These are phyloP conservation scores for Malania oleifera DNA, from an alignment of 164 flowering plant genomes.

Conservation along the genomic window DNA sequence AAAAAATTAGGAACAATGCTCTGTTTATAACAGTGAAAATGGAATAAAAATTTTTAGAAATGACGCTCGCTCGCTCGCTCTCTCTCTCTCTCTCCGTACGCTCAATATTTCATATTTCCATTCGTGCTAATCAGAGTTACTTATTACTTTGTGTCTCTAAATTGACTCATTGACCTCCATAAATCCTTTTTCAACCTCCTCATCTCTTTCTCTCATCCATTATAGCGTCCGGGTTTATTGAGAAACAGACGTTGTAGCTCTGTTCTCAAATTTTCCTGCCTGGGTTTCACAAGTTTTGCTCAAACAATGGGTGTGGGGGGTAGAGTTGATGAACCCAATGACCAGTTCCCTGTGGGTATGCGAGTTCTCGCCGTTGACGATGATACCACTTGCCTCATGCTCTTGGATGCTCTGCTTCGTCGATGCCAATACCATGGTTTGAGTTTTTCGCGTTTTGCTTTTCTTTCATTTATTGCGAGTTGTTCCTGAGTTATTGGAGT, in stretches of 20 bases:
- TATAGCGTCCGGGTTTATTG: neutral
- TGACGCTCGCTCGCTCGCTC: too few species aligned
- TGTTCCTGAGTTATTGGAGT: conserved; percentile 2
- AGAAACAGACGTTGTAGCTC: neutral
- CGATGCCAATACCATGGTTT: conserved; percentile 54
- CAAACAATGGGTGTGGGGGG: conserved; percentile 35
- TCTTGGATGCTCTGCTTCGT: conserved; percentile 46
- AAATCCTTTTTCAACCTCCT: neutral
- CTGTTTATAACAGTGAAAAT: too few species aligned
- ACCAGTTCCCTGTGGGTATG: conserved; percentile 58
- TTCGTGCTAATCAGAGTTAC: too few species aligned
- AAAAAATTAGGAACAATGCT: too few species aligned
- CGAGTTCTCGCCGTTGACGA: conserved; percentile 67
- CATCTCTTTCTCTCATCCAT: neutral
- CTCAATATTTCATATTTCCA: too few species aligned
- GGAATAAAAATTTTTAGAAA: too few species aligned
- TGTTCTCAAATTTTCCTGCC: neutral
- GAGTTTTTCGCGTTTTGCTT: conserved; percentile 1
- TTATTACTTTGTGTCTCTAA: too few species aligned
- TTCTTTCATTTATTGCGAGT: neutral
- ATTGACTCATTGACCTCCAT: neutral
- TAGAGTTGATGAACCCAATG: conserved; percentile 24
- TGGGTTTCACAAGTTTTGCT: neutral
- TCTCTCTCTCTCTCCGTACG: too few species aligned
- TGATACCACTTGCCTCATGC: conserved; percentile 47